Evolutionary conservation across 2,329 filamentous ascomycete genomes (phyloP).

Genomic region (Periconia macrospinosa): DNA sequence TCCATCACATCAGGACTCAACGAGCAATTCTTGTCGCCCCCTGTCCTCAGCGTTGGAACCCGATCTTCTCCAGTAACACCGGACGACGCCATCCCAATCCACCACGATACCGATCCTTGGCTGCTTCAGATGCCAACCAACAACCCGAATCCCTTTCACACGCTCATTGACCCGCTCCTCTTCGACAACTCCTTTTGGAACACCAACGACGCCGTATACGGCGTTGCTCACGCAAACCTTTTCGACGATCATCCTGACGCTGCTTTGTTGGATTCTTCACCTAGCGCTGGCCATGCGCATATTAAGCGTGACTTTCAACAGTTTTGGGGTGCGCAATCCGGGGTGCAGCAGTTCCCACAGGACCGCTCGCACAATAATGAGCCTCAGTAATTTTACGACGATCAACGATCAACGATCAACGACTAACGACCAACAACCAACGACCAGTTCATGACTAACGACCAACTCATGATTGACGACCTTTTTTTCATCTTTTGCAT

Average conservation of each 20-base stretch:
- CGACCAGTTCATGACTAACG: no score
- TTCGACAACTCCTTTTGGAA: not conserved
- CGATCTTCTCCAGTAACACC: not conserved
- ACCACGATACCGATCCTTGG: not conserved
- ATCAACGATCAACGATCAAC: no score
- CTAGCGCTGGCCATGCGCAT: not conserved
- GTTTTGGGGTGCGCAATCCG: not conserved
- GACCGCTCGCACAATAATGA: not conserved
- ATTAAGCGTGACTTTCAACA: not conserved
- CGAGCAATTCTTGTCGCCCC: not conserved
- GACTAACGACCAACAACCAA: no score
- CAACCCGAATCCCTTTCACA: not conserved
- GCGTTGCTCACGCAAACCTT: constrained; percentile 2
- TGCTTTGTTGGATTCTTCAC: not conserved
- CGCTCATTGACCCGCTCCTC: not conserved
- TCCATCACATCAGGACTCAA: no score
- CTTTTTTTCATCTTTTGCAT: no score
- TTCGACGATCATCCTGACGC: constrained; percentile 8
- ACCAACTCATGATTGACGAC: no score
- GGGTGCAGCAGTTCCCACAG: not conserved
- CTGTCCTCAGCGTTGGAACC: not conserved
- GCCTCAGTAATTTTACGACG: not conserved
- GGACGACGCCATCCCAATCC: not conserved
- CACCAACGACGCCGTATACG: not conserved
- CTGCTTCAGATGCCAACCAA: not conserved